Conservation (phyloP, 352 stramenopile genomes). For the Pythium graminicola region DNA sequence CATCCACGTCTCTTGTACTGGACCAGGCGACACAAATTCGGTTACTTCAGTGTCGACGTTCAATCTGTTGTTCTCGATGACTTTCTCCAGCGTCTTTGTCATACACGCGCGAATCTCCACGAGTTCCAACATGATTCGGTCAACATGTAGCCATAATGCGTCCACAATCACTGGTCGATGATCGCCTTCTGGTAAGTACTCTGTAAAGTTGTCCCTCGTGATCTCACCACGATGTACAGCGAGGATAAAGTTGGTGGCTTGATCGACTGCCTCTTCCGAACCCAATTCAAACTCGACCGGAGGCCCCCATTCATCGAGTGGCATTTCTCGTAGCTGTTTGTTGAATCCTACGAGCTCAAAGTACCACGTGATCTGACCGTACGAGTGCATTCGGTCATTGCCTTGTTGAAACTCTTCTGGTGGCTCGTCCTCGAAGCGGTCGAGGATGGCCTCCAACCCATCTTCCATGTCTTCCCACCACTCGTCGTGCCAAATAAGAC, state of each 20-base stretch:
- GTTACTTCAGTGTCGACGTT: conserved; percentile 5
- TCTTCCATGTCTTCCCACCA: conserved; percentile 17
- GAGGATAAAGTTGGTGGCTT: conserved; percentile 6
- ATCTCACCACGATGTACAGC: conserved; percentile 13
- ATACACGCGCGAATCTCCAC: conserved; percentile 7
- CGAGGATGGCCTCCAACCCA: neutral
- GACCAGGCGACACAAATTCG: conserved; percentile 10
- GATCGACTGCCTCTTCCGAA: neutral
- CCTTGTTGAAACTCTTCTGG: conserved; percentile 3
- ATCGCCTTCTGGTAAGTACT: conserved; percentile 5
- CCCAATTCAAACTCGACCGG: conserved; percentile 5
- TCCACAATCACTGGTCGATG: conserved; percentile 4
- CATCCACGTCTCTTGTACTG: conserved; percentile 32
- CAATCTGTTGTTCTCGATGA: conserved; percentile 1
- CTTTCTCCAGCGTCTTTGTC: neutral
- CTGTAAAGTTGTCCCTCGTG: conserved; percentile 8
- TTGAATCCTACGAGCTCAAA: neutral
- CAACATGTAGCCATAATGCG: conserved; percentile 18
- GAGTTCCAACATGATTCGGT: conserved; percentile 14
- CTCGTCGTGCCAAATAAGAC: conserved; percentile 20
- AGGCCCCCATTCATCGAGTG: neutral
- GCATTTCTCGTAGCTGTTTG: neutral
- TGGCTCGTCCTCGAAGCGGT: neutral
- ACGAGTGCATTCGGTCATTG: conserved; percentile 1
- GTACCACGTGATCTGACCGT: conserved; percentile 19